Percentiles rank a stretch among this genome's conserved stretches.
Conservation (phyloP, 441 rosid species). For the Biscutella laevigata region DNA sequence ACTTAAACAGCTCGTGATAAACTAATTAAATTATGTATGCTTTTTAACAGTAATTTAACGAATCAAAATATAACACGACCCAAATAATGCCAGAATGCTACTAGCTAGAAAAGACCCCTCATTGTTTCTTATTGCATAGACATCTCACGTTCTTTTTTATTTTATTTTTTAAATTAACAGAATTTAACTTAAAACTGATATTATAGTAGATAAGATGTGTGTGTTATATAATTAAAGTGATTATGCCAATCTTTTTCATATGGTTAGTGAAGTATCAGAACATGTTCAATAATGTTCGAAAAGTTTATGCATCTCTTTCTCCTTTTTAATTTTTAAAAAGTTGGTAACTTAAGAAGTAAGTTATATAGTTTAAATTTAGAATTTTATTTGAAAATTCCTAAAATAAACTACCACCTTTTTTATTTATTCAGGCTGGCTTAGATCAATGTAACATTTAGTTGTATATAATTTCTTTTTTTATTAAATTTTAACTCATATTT, state of each 20-base stretch:
- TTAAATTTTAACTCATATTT: no score
- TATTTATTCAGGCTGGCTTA: background rate
- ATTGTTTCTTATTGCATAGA: conserved; percentile 21
- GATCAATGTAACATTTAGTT: background rate
- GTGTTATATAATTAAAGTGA: conserved; percentile 20
- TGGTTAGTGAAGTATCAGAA: conserved; percentile 24
- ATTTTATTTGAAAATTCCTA: background rate
- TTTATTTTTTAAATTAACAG: no score
- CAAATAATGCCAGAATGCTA: conserved; percentile 2
- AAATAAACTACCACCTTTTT: background rate
- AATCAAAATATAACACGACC: background rate
- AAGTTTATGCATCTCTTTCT: conserved; percentile 11
- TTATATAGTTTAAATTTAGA: background rate
- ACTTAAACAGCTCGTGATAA: background rate
- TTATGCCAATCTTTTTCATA: conserved; percentile 17
- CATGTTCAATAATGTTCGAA: conserved; percentile 21
- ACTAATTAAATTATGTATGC: background rate
- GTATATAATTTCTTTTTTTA: no score
- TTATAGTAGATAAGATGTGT: conserved; percentile 21
- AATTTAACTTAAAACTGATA: no score
- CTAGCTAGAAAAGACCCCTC: conserved; percentile 15
- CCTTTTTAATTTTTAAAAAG: conserved; percentile 7
- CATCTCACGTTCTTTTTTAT: conserved; percentile 17
- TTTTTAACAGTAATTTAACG: conserved; percentile 14
- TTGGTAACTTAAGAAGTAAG: conserved; percentile 24